These are phyloP conservation scores for Malassezia dermatis DNA, from an alignment of 1,284 basidiomycete species.

Conservation along the genomic window DNA sequence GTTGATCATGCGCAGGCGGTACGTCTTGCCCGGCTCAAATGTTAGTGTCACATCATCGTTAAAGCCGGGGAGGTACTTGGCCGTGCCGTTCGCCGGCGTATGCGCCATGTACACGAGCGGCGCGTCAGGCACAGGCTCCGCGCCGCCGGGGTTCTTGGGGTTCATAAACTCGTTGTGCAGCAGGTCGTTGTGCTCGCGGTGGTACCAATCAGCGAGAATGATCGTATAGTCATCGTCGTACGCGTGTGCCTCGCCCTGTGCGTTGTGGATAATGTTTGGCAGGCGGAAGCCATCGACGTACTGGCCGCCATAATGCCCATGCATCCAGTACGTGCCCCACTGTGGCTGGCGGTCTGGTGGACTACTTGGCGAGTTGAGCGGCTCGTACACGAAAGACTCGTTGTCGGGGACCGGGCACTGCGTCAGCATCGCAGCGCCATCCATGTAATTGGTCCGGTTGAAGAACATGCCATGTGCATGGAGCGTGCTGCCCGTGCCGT, in stretches of 20 bases:
- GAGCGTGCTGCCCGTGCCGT: slow-evolving; percentile 17
- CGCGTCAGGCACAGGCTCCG: slow-evolving; percentile 54
- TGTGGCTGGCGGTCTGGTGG: slow-evolving; percentile 43
- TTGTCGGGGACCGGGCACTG: slow-evolving; percentile 82
- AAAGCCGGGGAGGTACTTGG: slow-evolving; percentile 33
- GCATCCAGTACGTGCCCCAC: slow-evolving; percentile 73
- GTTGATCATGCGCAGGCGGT: slow-evolving; percentile 69
- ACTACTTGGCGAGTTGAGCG: slow-evolving; percentile 61
- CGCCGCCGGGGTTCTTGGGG: slow-evolving; percentile 50
- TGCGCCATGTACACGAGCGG: slow-evolving; percentile 69
- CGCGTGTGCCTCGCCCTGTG: slow-evolving; percentile 49
- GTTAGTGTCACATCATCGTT: slow-evolving; percentile 76
- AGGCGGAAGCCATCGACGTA: slow-evolving; percentile 62
- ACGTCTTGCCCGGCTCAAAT: slow-evolving; percentile 57
- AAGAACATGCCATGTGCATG: slow-evolving; percentile 72
- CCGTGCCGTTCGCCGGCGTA: slow-evolving; percentile 53
- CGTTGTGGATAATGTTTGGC: slow-evolving; percentile 59
- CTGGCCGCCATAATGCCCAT: slow-evolving; percentile 26
- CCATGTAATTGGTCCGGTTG: slow-evolving; percentile 60
- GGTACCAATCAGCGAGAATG: slow-evolving; percentile 65
- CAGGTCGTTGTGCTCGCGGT: slow-evolving; percentile 30
- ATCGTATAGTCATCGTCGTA: slow-evolving; percentile 91
- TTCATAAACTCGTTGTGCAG: slow-evolving; percentile 57
- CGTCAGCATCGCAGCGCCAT: slow-evolving; percentile 69
- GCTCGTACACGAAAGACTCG: slow-evolving; percentile 62